phyloP scores from a whole-genome alignment of 1,139 yeast species.

The Scheffersomyces stambukii region DNA sequence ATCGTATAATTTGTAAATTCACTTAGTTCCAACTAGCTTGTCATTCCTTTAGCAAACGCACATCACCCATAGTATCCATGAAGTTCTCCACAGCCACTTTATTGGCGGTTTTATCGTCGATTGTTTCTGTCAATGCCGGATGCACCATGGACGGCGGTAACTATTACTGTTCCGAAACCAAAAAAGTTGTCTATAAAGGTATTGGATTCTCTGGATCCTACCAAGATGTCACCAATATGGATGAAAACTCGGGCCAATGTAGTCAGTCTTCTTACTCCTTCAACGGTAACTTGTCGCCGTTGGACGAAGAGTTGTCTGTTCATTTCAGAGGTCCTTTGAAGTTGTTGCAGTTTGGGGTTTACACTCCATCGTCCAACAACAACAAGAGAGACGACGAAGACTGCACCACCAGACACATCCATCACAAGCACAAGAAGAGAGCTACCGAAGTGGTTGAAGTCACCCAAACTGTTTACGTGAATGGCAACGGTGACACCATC shows the following conservation, averaged over 20 bases:
- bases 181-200: constrained; percentile 62
- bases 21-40: too few relatives aligned
- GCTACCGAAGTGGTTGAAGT: constrained; percentile 64
- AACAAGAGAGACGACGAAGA: constrained; percentile 33
- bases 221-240: constrained; percentile 52
- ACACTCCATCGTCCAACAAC: constrained; percentile 40
- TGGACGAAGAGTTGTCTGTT: constrained; percentile 68
- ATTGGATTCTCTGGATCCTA: constrained; percentile 68
- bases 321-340: constrained; percentile 77
- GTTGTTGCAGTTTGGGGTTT: constrained; percentile 62
- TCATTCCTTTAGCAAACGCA: constrained; percentile 3
- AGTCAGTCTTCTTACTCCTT: constrained; percentile 48
- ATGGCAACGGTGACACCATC: constrained; percentile 50
- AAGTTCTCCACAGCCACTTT: constrained; percentile 12
- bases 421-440: constrained; percentile 61
- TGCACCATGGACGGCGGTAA: constrained; percentile 46
- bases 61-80: constrained; percentile 6
- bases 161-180: constrained; percentile 73
- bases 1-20: too few relatives aligned
- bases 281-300: constrained; percentile 62
- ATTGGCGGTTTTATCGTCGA: constrained; percentile 11
- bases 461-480: constrained; percentile 69
- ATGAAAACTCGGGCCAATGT: constrained; percentile 48
- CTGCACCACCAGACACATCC: constrained; percentile 41
- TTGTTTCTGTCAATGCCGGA: constrained; percentile 3